phyloP scores from a whole-genome alignment of 163 green algal species.

The Scenedesmus sp. region DNA sequence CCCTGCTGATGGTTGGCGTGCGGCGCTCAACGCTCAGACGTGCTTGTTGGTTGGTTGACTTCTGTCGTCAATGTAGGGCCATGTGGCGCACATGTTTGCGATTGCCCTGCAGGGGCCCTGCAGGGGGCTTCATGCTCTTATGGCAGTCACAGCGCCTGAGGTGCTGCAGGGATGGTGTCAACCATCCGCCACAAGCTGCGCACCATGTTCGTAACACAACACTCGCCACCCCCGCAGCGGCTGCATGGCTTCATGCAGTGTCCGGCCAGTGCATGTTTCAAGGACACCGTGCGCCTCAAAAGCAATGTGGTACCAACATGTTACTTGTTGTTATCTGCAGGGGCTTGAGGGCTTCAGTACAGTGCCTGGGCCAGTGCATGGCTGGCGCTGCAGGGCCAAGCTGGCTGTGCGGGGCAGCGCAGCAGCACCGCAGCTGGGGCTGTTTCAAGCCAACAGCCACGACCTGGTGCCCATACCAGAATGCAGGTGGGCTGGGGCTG shows the following conservation, averaged over 20 bases:
- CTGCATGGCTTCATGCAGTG: no score
- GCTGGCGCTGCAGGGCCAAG: slow-evolving; percentile 60
- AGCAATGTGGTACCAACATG: not conserved
- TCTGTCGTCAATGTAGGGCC: no score
- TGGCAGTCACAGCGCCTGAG: not conserved
- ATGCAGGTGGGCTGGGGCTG: not conserved
- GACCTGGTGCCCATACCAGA: slow-evolving; percentile 50
- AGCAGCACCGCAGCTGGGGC: slow-evolving; percentile 47
- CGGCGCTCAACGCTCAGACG: no score
- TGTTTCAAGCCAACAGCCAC: slow-evolving; percentile 55
- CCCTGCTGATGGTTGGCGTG: not conserved
- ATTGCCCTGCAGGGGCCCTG: no score
- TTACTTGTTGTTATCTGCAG: not conserved
- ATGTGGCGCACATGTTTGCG: no score
- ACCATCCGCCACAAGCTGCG: slow-evolving; percentile 56
- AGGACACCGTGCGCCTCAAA: no score
- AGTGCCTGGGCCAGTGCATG: not conserved
- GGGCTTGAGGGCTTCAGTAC: not conserved
- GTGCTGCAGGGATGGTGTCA: slow-evolving; percentile 39
- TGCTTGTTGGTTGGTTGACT: no score
- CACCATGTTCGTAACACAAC: no score
- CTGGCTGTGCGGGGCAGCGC: slow-evolving; percentile 53
- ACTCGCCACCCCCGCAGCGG: no score
- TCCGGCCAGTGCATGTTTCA: no score
- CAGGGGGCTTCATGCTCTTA: not conserved